A percentile compares a stretch with the other conserved stretches of the same genome.
These are phyloP conservation scores for Bryum argenteum DNA, from an alignment of 225 moss, liverwort and hornwort species.

Conservation along the genomic window DNA sequence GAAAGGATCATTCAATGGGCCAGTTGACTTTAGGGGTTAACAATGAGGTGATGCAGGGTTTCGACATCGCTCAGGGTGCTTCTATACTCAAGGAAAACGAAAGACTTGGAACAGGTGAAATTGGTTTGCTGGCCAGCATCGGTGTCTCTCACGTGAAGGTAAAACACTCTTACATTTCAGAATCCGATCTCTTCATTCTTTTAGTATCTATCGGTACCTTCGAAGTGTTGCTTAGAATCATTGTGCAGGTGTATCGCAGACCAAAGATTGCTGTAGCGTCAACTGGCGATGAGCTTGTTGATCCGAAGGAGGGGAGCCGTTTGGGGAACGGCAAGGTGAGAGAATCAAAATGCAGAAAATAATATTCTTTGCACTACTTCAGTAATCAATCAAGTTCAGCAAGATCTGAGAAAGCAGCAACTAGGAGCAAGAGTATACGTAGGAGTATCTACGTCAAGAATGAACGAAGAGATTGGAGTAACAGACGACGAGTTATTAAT, in stretches of 20 bases:
- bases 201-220: neutral
- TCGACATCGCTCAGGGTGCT: slow-evolving; percentile 74
- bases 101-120: slow-evolving; percentile 74
- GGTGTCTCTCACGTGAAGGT: slow-evolving; percentile 84
- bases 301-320: slow-evolving; percentile 53
- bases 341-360: too few species aligned
- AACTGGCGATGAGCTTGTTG: slow-evolving; percentile 96
- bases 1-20: too few species aligned
- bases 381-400: neutral
- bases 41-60: slow-evolving; percentile 62
- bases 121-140: slow-evolving; percentile 83
- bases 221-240: slow-evolving; percentile 20
- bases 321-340: slow-evolving; percentile 80
- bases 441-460: too few species aligned
- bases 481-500: too few species aligned
- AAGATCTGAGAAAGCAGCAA: too few species aligned
- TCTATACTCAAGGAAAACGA: slow-evolving; percentile 66
- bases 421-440: too few species aligned
- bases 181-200: neutral
- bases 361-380: neutral
- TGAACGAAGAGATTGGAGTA: too few species aligned
- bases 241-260: slow-evolving; percentile 81
- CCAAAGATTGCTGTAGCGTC: slow-evolving; percentile 91
- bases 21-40: too few species aligned
- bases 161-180: slow-evolving; percentile 1